Evolutionary conservation across 148 eudicot species (phyloP).

Genomic region (Arbutus unedo): DNA sequence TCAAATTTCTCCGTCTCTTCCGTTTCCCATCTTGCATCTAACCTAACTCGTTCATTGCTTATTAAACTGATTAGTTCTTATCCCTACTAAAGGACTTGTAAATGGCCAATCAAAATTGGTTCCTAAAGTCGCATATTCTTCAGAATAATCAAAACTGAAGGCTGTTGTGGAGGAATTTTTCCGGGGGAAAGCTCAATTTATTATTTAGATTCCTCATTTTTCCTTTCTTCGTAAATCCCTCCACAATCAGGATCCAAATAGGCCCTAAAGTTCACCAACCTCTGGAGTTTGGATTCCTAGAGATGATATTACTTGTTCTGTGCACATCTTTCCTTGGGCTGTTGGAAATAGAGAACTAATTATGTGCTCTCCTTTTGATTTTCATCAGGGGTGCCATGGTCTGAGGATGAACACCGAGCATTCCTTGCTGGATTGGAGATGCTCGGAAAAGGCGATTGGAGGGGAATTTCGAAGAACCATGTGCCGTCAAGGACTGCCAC

Average conservation of each 20-base stretch:
- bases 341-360: background rate
- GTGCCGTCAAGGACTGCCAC: conserved; percentile 33
- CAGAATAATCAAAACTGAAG: background rate
- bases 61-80: background rate
- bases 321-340: background rate
- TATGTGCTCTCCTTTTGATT: background rate
- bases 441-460: conserved; percentile 36
- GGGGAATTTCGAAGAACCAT: conserved; percentile 25
- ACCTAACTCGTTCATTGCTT: background rate
- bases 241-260: background rate
- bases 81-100: background rate
- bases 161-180: background rate
- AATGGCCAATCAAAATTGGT: background rate
- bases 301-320: background rate
- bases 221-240: background rate
- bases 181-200: background rate
- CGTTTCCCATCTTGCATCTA: background rate
- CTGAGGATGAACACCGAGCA: conserved; percentile 27
- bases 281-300: background rate
- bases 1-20: too few species aligned
- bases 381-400: conserved; percentile 30
- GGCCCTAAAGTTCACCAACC: background rate
- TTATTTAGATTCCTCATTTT: background rate
- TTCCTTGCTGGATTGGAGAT: conserved; percentile 29
- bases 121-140: background rate